Conservation (phyloP, 768 basidiomycete genomes). For the Tulasnella sp. region DNA sequence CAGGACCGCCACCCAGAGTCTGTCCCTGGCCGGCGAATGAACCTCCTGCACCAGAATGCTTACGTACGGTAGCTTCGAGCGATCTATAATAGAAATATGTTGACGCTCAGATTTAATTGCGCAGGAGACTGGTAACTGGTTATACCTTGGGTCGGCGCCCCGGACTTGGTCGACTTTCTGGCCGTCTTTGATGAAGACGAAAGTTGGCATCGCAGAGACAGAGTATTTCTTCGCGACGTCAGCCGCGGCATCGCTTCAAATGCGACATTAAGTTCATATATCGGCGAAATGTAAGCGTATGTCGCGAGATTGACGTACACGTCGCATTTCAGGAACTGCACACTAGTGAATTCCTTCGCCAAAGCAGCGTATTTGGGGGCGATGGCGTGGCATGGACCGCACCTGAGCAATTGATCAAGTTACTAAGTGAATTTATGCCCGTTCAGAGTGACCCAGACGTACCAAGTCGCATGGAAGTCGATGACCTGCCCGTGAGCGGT, state of each 20-base stretch:
- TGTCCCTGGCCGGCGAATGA: slow-evolving; percentile 65
- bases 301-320: neutral
- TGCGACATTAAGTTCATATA: slow-evolving; percentile 38
- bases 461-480: slow-evolving; percentile 83
- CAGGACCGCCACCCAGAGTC: slow-evolving; percentile 43
- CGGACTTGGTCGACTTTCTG: slow-evolving; percentile 58
- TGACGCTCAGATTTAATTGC: neutral
- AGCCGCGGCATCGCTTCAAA: slow-evolving; percentile 38
- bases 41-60: slow-evolving; percentile 35
- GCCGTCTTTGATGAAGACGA: slow-evolving; percentile 59
- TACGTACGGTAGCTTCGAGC: slow-evolving; percentile 46
- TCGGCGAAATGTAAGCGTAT: neutral
- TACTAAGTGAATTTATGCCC: neutral
- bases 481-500: slow-evolving; percentile 52
- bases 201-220: slow-evolving; percentile 78
- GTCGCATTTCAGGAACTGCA: slow-evolving; percentile 60
- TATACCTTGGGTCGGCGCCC: slow-evolving; percentile 56
- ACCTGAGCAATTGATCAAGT: slow-evolving; percentile 37
- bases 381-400: slow-evolving; percentile 75
- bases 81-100: slow-evolving; percentile 31
- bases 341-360: slow-evolving; percentile 52
- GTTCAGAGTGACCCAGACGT: slow-evolving; percentile 11
- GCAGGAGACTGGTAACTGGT: neutral
- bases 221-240: slow-evolving; percentile 56
- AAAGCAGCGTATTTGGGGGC: slow-evolving; percentile 64